These are phyloP conservation scores for Botrytis fragariae DNA, from an alignment of 2,329 filamentous ascomycete species.

Conservation along the genomic window DNA sequence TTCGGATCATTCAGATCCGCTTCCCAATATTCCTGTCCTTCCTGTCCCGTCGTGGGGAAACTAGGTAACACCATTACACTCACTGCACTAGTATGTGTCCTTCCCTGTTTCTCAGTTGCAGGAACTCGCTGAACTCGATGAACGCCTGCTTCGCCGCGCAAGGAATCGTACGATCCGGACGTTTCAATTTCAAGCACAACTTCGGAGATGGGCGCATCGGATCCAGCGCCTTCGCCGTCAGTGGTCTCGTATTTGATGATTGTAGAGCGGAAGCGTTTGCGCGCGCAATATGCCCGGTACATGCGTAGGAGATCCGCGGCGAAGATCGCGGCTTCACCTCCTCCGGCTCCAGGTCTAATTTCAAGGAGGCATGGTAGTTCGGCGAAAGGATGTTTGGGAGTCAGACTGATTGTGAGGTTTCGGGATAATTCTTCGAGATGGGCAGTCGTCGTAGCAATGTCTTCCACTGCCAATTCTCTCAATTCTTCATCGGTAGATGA, in stretches of 20 bases:
- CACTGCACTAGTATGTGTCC: slow-evolving; percentile 90
- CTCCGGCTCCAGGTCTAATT: slow-evolving; percentile 87
- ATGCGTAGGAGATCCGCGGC: slow-evolving; percentile 84
- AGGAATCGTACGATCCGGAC: slow-evolving; percentile 72
- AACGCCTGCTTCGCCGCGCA: slow-evolving; percentile 88
- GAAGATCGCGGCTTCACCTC: slow-evolving; percentile 87
- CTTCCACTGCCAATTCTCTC: slow-evolving; percentile 73
- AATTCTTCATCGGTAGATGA: slow-evolving; percentile 61
- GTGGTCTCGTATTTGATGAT: slow-evolving; percentile 78
- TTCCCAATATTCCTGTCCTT: slow-evolving; percentile 49
- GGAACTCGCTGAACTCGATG: slow-evolving; percentile 94
- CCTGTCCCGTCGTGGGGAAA: slow-evolving; percentile 58
- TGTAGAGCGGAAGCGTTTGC: slow-evolving; percentile 62
- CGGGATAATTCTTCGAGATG: slow-evolving; percentile 62
- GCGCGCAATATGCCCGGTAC: slow-evolving; percentile 78
- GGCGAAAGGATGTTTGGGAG: slow-evolving; percentile 87
- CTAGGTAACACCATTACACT: slow-evolving; percentile 90
- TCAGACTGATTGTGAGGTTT: slow-evolving; percentile 71
- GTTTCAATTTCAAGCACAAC: slow-evolving; percentile 81
- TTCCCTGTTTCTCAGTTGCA: slow-evolving; percentile 83
- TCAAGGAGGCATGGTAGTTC: slow-evolving; percentile 88
- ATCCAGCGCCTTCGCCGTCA: slow-evolving; percentile 58
- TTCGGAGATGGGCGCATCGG: slow-evolving; percentile 73
- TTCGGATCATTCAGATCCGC: slow-evolving; percentile 75
- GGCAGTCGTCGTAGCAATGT: slow-evolving; percentile 65